Percentiles rank a stretch among this genome's conserved stretches.
Conservation (phyloP, 495 filamentous ascomycete species). For the Aspergillus kassunensis region DNA sequence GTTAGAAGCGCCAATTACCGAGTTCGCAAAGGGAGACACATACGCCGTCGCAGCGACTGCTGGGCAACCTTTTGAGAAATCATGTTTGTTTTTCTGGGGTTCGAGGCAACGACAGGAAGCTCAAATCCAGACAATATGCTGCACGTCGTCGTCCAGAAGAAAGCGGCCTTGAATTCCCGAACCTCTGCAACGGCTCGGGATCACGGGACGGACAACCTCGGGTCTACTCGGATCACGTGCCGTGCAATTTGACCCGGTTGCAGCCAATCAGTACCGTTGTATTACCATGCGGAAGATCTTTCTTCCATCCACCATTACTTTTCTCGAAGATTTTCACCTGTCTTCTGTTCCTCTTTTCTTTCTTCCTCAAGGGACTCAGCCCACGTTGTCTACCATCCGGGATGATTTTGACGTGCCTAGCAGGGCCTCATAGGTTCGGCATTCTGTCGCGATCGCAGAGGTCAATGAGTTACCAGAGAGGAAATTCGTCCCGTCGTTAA, state of each 20-base stretch:
- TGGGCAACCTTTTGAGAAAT: slow-evolving; percentile 62
- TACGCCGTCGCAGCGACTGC: slow-evolving; percentile 68
- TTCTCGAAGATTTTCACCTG: background rate
- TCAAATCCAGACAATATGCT: slow-evolving; percentile 9
- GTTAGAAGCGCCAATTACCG: slow-evolving; percentile 18
- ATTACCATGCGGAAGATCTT: slow-evolving; percentile 39
- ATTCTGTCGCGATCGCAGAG: slow-evolving; percentile 47
- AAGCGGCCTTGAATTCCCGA: slow-evolving; percentile 24
- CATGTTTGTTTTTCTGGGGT: slow-evolving; percentile 45
- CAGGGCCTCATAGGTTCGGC: slow-evolving; percentile 44
- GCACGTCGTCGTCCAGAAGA: slow-evolving; percentile 21
- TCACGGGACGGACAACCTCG: slow-evolving; percentile 47
- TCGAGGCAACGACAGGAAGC: slow-evolving; percentile 9
- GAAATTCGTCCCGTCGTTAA: slow-evolving; percentile 51
- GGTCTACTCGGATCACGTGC: slow-evolving; percentile 37
- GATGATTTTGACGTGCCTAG: slow-evolving; percentile 44
- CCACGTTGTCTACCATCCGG: slow-evolving; percentile 41
- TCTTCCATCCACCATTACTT: slow-evolving; percentile 29
- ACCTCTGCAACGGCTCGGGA: slow-evolving; percentile 25
- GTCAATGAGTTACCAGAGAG: slow-evolving; percentile 41
- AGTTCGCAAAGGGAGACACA: slow-evolving; percentile 21
- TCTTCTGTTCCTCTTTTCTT: slow-evolving; percentile 20
- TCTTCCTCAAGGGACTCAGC: slow-evolving; percentile 44
- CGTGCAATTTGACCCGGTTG: background rate
- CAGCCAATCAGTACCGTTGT: slow-evolving; percentile 33